These are phyloP conservation scores for Colletotrichum sp. DNA, from an alignment of 2,329 filamentous ascomycete genomes.

Conservation along the genomic window DNA sequence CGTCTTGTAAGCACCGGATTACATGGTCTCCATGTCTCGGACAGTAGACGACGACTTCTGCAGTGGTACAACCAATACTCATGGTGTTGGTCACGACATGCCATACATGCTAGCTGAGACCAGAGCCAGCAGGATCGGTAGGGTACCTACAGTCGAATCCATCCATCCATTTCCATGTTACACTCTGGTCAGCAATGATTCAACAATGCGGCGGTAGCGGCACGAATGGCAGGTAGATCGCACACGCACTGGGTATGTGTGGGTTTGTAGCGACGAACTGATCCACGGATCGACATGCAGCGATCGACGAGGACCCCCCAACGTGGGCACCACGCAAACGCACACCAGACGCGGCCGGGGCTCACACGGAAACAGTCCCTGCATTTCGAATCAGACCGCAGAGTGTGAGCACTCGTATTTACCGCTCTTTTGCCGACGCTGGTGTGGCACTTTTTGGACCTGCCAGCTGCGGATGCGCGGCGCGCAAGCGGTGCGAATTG, in stretches of 20 bases:
- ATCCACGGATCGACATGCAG: conserved; percentile 9
- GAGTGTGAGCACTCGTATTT: not conserved
- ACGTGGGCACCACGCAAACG: not conserved
- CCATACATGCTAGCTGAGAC: not conserved
- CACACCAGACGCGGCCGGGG: not conserved
- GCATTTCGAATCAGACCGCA: not conserved
- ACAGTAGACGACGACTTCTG: not conserved
- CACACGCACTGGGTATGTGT: not conserved
- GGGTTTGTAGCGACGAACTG: not conserved
- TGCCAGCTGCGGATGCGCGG: not conserved
- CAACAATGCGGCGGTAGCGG: not conserved
- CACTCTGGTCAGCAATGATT: not conserved
- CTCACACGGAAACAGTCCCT: not conserved
- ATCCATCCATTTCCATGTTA: not conserved
- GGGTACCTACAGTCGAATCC: not conserved
- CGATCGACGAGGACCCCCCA: conserved; percentile 3
- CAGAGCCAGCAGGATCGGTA: not conserved
- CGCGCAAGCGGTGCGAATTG: not conserved
- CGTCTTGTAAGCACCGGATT: not conserved
- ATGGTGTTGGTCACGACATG: not conserved
- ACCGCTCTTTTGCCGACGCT: not conserved
- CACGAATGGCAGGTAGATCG: not conserved
- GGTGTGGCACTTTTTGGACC: not conserved
- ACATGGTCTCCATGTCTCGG: not conserved
- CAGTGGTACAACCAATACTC: not conserved